Conservation (phyloP, 768 basidiomycete genomes). For the Goffeauzyma gilvescens region DNA sequence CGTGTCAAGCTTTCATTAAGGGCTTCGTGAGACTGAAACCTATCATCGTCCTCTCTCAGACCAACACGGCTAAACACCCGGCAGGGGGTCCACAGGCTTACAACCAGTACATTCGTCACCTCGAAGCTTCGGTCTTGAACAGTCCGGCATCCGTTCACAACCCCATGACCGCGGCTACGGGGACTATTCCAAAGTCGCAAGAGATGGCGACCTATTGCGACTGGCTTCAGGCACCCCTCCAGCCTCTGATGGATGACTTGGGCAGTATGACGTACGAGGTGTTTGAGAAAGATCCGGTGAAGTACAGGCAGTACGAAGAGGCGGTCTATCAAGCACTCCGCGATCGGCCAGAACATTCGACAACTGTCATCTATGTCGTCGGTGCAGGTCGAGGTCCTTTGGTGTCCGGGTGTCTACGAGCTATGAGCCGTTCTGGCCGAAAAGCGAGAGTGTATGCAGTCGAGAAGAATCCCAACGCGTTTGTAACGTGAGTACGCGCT, state of each 20-base stretch:
- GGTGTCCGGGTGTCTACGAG: constrained; percentile 62
- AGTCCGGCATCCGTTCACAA: constrained; percentile 6
- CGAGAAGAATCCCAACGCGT: constrained; percentile 93
- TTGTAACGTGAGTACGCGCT: constrained; percentile 54
- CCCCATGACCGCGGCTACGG: constrained; percentile 5
- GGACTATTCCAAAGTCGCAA: not conserved
- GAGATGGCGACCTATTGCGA: constrained; percentile 50
- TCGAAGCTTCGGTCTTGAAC: constrained; percentile 16
- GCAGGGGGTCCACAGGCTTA: constrained; percentile 74
- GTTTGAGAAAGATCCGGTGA: constrained; percentile 93
- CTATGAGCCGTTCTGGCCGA: constrained; percentile 48
- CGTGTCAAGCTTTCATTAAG: constrained; percentile 73
- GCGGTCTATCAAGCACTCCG: constrained; percentile 62
- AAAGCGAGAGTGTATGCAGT: constrained; percentile 61
- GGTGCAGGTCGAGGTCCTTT: constrained; percentile 91
- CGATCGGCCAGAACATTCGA: constrained; percentile 45
- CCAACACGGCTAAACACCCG: constrained; percentile 45
- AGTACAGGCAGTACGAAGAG: constrained; percentile 89
- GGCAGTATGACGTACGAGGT: constrained; percentile 91
- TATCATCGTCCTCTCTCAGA: constrained; percentile 60
- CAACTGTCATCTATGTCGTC: constrained; percentile 64
- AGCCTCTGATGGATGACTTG: constrained; percentile 94
- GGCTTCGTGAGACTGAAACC: constrained; percentile 56
- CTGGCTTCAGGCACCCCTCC: constrained; percentile 81
- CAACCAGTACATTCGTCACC: constrained; percentile 48